Evolutionary conservation across 805 yeast species (phyloP), one percentile per base, ranked within the genome.

Genomic region (Ogataea trehalophila): DNA sequence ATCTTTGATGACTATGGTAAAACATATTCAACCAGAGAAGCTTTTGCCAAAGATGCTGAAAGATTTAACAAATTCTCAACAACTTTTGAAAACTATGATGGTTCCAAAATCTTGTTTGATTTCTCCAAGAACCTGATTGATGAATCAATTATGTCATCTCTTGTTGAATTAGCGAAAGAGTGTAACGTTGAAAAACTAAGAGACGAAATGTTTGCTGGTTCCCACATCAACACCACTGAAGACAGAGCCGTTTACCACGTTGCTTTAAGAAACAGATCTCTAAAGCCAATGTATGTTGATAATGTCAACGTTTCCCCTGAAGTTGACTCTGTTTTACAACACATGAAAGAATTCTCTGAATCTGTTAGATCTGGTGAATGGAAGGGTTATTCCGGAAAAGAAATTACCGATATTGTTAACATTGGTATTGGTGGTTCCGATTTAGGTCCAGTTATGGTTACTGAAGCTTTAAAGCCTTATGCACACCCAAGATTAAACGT

Each of bases 401-500:
- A 76, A 60, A 92, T 94, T 72, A 87, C 94, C 60, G 95, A 89
- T 63, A 83, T 94, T 48, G 98, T 94, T 63, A 94, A 94, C 79
- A 88, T 94, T 62, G 99, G 99, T 71, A 94, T 94, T 66, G 99
- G 99, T 67, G 99, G 99, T 60, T 90, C 97, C 29, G 99, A 94
- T 71, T 79, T 94, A 61, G 99, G 99, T 62, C 99, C 99, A 41
- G 98, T 94, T 46, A 94, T 94, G 99, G 98, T 94, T 61, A 89
- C 97, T 53, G 98, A 94, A 75, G 97, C 99, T 38, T 79, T 94
- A 67, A 94, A 92, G 77, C 85, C 87, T 58, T 94, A 92, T 71
- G 72, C 85, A 51, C 79, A 86, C 59, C 84, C 81, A 50, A 78
- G 83, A 55, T 75, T 94, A 60, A 71, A 75, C 54, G 95, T 81